Evolutionary conservation across 768 basidiomycete species (phyloP).

Genomic region (Saitozyma sp.): DNA sequence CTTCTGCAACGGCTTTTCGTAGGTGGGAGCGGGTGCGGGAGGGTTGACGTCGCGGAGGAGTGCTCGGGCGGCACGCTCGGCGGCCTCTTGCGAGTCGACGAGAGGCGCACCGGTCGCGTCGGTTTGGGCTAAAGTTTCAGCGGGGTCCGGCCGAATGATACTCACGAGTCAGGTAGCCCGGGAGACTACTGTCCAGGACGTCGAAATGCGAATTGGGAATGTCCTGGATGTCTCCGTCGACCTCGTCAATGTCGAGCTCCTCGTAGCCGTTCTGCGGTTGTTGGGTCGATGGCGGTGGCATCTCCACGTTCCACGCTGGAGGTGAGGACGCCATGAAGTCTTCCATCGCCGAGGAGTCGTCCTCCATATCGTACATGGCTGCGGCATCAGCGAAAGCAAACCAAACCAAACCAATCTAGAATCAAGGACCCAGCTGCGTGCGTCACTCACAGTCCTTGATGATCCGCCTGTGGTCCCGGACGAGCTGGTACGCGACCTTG

Average conservation of each 20-base stretch:
- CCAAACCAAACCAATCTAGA: neutral
- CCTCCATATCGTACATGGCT: slow-evolving; percentile 57
- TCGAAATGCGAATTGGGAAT: slow-evolving; percentile 71
- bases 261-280: slow-evolving; percentile 57
- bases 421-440: neutral
- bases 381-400: slow-evolving; percentile 61
- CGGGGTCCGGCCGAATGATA: neutral
- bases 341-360: slow-evolving; percentile 58
- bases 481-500: slow-evolving; percentile 92
- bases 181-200: slow-evolving; percentile 84
- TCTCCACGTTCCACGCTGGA: slow-evolving; percentile 53
- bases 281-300: slow-evolving; percentile 24
- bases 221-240: slow-evolving; percentile 62
- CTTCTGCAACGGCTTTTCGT: slow-evolving; percentile 58
- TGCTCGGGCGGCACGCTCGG: slow-evolving; percentile 45
- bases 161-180: slow-evolving; percentile 55
- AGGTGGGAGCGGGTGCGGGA: slow-evolving; percentile 54
- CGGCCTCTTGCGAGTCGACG: slow-evolving; percentile 34
- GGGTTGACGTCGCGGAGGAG: slow-evolving; percentile 21
- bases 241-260: slow-evolving; percentile 71
- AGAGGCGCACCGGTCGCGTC: neutral
- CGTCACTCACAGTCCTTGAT: slow-evolving; percentile 75
- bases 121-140: too few relatives aligned
- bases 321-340: slow-evolving; percentile 54
- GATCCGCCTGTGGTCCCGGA: slow-evolving; percentile 81